Evolutionary conservation across 2,329 filamentous ascomycete genomes (phyloP), one percentile per base, ranked within the genome.

Genomic region (Onygena corvina): DNA sequence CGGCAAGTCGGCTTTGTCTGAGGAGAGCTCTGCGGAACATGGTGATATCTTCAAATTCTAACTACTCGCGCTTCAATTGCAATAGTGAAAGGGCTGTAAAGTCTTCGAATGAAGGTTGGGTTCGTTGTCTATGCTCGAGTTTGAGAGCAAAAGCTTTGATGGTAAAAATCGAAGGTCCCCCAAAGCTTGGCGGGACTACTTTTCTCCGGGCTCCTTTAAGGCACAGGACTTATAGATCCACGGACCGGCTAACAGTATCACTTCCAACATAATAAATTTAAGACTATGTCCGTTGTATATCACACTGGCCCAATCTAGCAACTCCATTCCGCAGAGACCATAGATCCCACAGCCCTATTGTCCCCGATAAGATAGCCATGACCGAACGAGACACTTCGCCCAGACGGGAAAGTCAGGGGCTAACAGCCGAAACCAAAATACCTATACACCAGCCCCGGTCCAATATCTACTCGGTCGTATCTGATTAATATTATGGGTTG

Each of bases 1-100:
- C 61, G 48, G 60, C 60, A 50, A 61, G 64, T 59, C 64, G 65
- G 47, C 61, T 61, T 57, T 70, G 67, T 64, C 67, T 65, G 52
- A 71, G 54, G 48, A 71, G 52, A 49, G 64, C 61, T 58, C 65
- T 64, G 56, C 67, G 64, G 58, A 71, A 64, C 69, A 71, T 71
- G 33, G 11, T 50, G 23, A 9, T 29, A 14, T 21, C 14, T 40
- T 9, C 25, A 21, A 20, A 40, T 23, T 23, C 2, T 12, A n/a
- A 23, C 34, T 21, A 40, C 25, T 23, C 18, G 25, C 20, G 33
- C 25, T 16, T 27, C 16, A 44, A 49, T 49, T 14, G 21, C 34
- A 21, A 29, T 8, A 36, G 27, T 21, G 20, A 11, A 30, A 30
- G n/a, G 25, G 42, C 23, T 40, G 18, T 23, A 40, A 21, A 9